Evolutionary conservation across 306 rosid genomes (phyloP).

Genomic region (Trifolium dubium): DNA sequence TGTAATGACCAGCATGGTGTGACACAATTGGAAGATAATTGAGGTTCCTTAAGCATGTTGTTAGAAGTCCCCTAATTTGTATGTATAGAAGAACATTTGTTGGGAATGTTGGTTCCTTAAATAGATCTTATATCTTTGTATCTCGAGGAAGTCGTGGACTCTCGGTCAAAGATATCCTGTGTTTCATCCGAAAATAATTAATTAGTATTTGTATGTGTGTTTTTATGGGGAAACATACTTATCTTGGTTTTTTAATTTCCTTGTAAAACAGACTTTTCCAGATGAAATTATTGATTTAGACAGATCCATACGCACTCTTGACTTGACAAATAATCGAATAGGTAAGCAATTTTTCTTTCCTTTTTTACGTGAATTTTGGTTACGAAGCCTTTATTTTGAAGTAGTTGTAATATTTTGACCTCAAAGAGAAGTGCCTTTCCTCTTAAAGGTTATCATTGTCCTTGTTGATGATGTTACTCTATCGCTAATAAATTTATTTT

Average conservation of each 20-base stretch:
- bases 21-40: not conserved
- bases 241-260: conserved; percentile 18
- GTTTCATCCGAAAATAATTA: no score
- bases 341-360: conserved; percentile 50
- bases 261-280: conserved; percentile 70
- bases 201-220: not conserved
- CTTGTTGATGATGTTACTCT: not conserved
- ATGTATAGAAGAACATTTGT: not conserved
- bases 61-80: not conserved
- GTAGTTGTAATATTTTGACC: conserved; percentile 20
- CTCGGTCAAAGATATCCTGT: not conserved
- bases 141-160: not conserved
- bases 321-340: conserved; percentile 80
- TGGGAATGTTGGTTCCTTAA: not conserved
- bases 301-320: conserved; percentile 85
- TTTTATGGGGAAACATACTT: conserved; percentile 26
- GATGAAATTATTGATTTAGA: conserved; percentile 79
- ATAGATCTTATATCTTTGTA: not conserved
- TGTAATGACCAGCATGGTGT: not conserved
- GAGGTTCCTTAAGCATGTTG: not conserved
- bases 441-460: conserved; percentile 8
- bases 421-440: conserved; percentile 11
- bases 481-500: conserved; percentile 14
- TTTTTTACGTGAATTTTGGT: conserved; percentile 9
- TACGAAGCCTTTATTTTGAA: conserved; percentile 31